phyloP scores from a whole-genome alignment of 2,329 filamentous ascomycete species.

The Camptophora hylomeconis region DNA sequence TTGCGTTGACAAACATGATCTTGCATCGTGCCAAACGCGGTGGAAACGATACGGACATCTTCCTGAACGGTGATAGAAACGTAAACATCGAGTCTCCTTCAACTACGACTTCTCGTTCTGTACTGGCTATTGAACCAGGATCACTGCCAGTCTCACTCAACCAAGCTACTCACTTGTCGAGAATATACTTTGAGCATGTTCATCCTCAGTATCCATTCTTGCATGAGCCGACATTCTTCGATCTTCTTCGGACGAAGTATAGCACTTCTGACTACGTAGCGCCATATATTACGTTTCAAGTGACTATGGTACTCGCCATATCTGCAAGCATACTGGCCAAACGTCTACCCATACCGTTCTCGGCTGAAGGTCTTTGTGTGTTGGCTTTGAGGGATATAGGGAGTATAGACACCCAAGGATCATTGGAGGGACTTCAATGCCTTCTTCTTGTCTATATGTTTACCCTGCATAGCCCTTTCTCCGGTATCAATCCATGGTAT shows the following conservation, averaged over 20 bases:
- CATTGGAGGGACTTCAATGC: slow-evolving; percentile 37
- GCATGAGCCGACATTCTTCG: slow-evolving; percentile 31
- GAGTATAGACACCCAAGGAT: slow-evolving; percentile 35
- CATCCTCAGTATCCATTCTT: slow-evolving; percentile 39
- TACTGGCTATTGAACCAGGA: no score
- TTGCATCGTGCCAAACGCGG: slow-evolving; percentile 31
- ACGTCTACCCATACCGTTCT: slow-evolving; percentile 30
- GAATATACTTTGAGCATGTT: slow-evolving; percentile 36
- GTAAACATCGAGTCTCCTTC: slow-evolving; percentile 16
- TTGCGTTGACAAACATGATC: slow-evolving; percentile 39
- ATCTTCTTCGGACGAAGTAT: slow-evolving; percentile 25
- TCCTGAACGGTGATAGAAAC: no score
- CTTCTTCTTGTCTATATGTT: no score
- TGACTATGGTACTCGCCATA: slow-evolving; percentile 42
- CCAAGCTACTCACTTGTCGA: slow-evolving; percentile 29
- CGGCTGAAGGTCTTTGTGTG: slow-evolving; percentile 37
- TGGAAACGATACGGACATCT: no score
- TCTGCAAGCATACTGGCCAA: slow-evolving; percentile 34
- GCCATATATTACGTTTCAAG: slow-evolving; percentile 31
- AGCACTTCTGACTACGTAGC: slow-evolving; percentile 15
- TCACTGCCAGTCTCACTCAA: slow-evolving; percentile 23
- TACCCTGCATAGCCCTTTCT: no score
- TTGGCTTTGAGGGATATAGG: slow-evolving; percentile 36
- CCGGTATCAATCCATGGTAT: no score
- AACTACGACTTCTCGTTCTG: slow-evolving; percentile 6